Evolutionary conservation across 2,329 filamentous ascomycete species (phyloP).

Genomic region (Phyllosticta citriasiana): DNA sequence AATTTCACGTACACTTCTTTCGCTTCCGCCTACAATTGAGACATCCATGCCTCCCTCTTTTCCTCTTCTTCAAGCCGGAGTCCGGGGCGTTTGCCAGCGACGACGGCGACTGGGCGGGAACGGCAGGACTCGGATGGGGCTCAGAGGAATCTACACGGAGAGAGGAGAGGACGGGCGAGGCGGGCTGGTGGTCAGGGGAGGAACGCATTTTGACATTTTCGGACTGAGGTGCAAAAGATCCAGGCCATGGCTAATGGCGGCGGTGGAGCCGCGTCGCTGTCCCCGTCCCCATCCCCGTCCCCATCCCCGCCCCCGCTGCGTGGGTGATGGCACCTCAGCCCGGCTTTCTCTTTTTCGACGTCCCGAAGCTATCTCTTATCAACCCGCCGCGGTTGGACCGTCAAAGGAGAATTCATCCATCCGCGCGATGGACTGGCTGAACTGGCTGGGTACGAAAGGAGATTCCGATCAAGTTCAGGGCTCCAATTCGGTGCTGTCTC

Average conservation of each 20-base stretch:
- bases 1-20: conserved; percentile 12
- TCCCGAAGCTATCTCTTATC: too few species aligned
- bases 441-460: too few species aligned
- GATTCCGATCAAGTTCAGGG: too few species aligned
- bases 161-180: not conserved
- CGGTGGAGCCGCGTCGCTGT: not conserved
- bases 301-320: too few species aligned
- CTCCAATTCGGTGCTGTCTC: too few species aligned
- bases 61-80: conserved; percentile 5
- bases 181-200: not conserved
- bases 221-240: not conserved
- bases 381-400: too few species aligned
- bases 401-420: too few species aligned
- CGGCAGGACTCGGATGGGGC: not conserved
- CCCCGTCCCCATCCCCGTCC: too few species aligned
- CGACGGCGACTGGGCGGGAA: not conserved
- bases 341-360: too few species aligned
- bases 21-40: conserved; percentile 14
- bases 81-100: not conserved
- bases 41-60: conserved; percentile 11
- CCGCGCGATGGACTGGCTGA: not conserved
- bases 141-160: not conserved
- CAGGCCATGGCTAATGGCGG: not conserved
- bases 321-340: too few species aligned
- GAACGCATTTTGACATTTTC: not conserved